Evolutionary conservation across 2,329 filamentous ascomycete genomes (phyloP), one percentile per base, ranked within the genome.

Genomic region (Venturia asperata): DNA sequence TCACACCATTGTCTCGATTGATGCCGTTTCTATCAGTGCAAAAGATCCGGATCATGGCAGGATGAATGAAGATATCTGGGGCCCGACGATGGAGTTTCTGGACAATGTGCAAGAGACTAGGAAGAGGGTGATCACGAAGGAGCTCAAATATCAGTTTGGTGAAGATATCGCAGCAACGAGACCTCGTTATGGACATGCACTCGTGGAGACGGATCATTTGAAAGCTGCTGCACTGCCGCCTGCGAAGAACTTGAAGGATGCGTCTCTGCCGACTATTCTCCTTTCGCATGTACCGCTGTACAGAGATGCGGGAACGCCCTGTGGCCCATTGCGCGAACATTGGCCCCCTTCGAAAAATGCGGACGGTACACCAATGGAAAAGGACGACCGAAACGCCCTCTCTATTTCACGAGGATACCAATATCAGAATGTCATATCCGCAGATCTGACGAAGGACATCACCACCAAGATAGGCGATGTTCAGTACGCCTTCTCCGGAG

Each of bases 221-320:
- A 68, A 67, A 39, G 72, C 67, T 67, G 74, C 72, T 43, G 62
- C 67, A n/a, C 69, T 75, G 11, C 58, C 47, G 62, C n/a, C 27
- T 34, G n/a, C 37, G 21, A 21, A 42, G 24, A 17, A 2, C 3
- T 17, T 27, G 45, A 69, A 71, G 21, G 73, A 80, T 55, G 76
- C 77, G 15, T 76, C 76, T 0, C 85, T 97, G 62, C 94, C 94
- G 13, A 92, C 93, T 0, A 85, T 99, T 66, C 82, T 99, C 2
- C 85, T 99, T 11, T 91, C 90, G 0, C 94, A 99, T 71, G 91
- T 97, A 0, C 94, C 94, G 0, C 80, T 99, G 9, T 97, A 91
- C 72, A 88, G 94, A 67, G 82, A 85, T 0, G 85, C 88, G 0
- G 90, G 89, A 6, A 96, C 91, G 0, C 91, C 92, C 0, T 99